phyloP scores from a whole-genome alignment of 2,329 filamentous ascomycete species.

The Torrubiella hemipterigena region DNA sequence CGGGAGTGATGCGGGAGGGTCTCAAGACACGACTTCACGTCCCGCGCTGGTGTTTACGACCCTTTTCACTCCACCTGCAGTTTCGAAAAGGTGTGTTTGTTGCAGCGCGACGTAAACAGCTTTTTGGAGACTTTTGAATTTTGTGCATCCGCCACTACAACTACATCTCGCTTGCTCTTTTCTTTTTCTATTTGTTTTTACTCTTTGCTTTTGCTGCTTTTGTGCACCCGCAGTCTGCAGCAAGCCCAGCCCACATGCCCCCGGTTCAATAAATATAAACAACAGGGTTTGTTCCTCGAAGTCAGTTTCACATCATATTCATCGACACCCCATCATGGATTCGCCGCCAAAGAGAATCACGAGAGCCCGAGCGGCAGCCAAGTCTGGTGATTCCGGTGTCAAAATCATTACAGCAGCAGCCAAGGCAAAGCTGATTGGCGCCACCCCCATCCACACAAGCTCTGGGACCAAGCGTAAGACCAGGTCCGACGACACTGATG shows the following conservation, averaged over 20 bases:
- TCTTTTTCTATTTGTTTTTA: constrained; percentile 11
- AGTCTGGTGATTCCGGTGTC: constrained; percentile 21
- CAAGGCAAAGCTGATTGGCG: constrained; percentile 28
- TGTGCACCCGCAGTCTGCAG: too few relatives aligned
- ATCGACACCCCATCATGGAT: constrained; percentile 30
- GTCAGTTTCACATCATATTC: constrained; percentile 6
- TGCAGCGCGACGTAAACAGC: too few relatives aligned
- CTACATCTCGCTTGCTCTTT: constrained; percentile 13
- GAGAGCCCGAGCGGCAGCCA: constrained; percentile 34
- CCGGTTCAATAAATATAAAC: too few relatives aligned
- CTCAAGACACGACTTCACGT: too few relatives aligned
- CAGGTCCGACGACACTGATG: constrained; percentile 38
- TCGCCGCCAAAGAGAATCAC: constrained; percentile 50
- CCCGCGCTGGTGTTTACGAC: too few relatives aligned
- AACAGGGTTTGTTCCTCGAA: constrained; percentile 2
- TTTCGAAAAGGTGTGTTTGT: too few relatives aligned
- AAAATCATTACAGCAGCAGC: constrained; percentile 36
- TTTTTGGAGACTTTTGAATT: background rate
- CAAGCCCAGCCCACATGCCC: too few relatives aligned
- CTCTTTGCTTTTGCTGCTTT: constrained; percentile 10
- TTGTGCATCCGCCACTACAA: constrained; percentile 3
- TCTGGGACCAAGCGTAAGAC: constrained; percentile 35
- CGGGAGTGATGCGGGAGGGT: too few relatives aligned
- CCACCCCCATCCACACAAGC: constrained; percentile 19
- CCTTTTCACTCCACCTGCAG: too few relatives aligned